Conservation (phyloP, 2,329 filamentous ascomycete species). For the Nemania sp. region DNA sequence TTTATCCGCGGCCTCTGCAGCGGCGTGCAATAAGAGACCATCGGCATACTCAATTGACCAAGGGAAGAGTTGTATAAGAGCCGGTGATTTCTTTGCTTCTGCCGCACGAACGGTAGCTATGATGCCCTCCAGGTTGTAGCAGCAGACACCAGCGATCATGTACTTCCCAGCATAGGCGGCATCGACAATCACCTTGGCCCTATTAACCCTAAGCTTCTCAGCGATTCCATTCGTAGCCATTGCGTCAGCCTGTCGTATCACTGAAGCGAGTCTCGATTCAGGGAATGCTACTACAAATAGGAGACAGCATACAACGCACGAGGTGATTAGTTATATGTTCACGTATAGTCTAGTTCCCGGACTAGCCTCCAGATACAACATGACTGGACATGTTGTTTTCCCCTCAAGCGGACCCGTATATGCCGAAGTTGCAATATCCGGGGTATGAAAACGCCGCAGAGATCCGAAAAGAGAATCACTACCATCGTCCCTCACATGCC, state of each 20-base stretch:
- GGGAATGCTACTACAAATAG: not conserved
- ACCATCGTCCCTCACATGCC: not conserved
- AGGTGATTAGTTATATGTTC: not conserved
- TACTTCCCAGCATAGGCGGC: conserved; percentile 21
- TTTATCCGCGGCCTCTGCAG: conserved; percentile 13
- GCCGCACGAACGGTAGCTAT: conserved; percentile 12
- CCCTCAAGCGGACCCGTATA: not conserved
- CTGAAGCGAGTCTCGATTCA: not conserved
- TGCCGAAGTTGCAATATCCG: not conserved
- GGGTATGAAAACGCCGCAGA: not conserved
- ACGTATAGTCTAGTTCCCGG: not conserved
- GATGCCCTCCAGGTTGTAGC: conserved; percentile 18
- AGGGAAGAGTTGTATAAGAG: conserved; percentile 22
- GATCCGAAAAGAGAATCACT: not conserved
- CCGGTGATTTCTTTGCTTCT: conserved; percentile 17
- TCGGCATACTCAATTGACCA: conserved; percentile 17
- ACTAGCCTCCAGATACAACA: not conserved
- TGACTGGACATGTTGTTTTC: not conserved
- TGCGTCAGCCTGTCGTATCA: not conserved
- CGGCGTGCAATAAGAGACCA: conserved; percentile 12
- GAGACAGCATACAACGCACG: not conserved
- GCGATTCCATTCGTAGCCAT: conserved; percentile 15
- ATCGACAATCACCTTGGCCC: conserved; percentile 17
- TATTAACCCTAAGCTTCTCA: conserved; percentile 5
- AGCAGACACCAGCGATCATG: conserved; percentile 17